Percentiles rank a stretch among this genome's conserved stretches.
These are phyloP conservation scores for Multifurca ochricompacta DNA, from an alignment of 768 basidiomycete genomes.

Conservation along the genomic window DNA sequence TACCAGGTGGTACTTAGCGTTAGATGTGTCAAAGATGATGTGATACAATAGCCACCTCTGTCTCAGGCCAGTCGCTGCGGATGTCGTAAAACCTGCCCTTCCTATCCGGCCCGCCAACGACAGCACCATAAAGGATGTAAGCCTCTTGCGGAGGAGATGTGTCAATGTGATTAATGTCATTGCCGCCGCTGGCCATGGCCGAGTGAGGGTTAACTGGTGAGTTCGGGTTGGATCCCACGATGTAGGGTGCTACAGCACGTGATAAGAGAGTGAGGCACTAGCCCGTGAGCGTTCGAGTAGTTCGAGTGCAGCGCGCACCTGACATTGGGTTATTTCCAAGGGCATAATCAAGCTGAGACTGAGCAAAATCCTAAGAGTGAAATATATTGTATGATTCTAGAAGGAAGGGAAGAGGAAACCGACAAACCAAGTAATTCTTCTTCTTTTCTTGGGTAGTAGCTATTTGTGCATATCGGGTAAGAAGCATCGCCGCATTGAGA, in stretches of 20 bases:
- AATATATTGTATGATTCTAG: background rate
- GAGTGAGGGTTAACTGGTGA: slow-evolving; percentile 88
- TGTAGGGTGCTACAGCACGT: slow-evolving; percentile 53
- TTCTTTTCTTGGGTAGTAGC: slow-evolving; percentile 55
- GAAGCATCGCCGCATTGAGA: slow-evolving; percentile 78
- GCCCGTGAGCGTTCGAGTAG: background rate
- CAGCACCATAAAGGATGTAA: slow-evolving; percentile 77
- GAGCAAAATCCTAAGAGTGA: slow-evolving; percentile 54
- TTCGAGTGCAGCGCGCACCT: slow-evolving; percentile 36
- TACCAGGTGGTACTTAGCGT: background rate
- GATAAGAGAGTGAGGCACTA: background rate
- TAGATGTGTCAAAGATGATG: background rate
- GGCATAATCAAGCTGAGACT: slow-evolving; percentile 70
- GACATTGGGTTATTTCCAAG: slow-evolving; percentile 90
- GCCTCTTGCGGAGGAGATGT: slow-evolving; percentile 64
- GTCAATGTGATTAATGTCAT: slow-evolving; percentile 59
- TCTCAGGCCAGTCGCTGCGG: slow-evolving; percentile 83
- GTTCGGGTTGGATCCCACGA: slow-evolving; percentile 87
- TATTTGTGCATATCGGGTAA: slow-evolving; percentile 68
- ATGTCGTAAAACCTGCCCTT: slow-evolving; percentile 77
- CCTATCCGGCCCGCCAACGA: slow-evolving; percentile 79
- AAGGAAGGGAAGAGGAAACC: background rate
- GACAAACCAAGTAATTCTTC: slow-evolving; percentile 49
- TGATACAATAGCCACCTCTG: slow-evolving; percentile 45
- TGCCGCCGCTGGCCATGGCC: slow-evolving; percentile 80